Conservation (phyloP, 164 flowering plant species). For the Vitis amurensis region DNA sequence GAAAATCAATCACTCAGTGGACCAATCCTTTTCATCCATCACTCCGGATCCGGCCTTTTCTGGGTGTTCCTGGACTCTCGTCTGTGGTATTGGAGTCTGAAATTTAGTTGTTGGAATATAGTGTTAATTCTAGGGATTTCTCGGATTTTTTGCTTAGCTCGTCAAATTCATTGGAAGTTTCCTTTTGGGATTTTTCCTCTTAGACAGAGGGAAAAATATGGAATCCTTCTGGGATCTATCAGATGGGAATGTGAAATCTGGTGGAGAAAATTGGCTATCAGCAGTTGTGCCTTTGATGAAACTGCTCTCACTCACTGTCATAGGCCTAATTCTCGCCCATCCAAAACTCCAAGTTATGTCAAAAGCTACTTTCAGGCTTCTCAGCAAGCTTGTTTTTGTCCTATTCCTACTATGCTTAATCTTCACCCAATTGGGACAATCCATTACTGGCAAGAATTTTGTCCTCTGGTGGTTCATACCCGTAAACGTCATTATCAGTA, state of each 20-base stretch:
- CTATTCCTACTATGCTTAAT: conserved; percentile 67
- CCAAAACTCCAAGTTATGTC: conserved; percentile 48
- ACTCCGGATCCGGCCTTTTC: too few species aligned
- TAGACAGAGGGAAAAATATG: neutral
- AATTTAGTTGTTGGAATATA: too few species aligned
- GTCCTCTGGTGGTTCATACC: conserved; percentile 75
- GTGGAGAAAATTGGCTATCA: conserved; percentile 17
- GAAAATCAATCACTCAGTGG: too few species aligned
- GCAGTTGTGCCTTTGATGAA: conserved; percentile 62
- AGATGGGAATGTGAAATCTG: conserved; percentile 4
- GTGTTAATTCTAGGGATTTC: too few species aligned
- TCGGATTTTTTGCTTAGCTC: too few species aligned
- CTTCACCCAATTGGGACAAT: conserved; percentile 50
- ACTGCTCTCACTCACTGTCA: conserved; percentile 45
- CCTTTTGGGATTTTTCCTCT: too few species aligned
- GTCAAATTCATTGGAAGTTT: too few species aligned
- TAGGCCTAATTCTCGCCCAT: conserved; percentile 57
- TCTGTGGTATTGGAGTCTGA: too few species aligned
- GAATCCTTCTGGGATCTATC: neutral
- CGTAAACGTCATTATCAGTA: conserved; percentile 55
- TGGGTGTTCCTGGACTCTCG: too few species aligned
- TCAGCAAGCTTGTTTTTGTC: conserved; percentile 72
- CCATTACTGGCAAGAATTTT: conserved; percentile 46
- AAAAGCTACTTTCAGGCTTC: conserved; percentile 56
- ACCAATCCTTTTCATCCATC: too few species aligned